These are phyloP conservation scores for Dictyostelium firmibasis DNA, from an alignment of 78 protist genomes.

Conservation along the genomic window DNA sequence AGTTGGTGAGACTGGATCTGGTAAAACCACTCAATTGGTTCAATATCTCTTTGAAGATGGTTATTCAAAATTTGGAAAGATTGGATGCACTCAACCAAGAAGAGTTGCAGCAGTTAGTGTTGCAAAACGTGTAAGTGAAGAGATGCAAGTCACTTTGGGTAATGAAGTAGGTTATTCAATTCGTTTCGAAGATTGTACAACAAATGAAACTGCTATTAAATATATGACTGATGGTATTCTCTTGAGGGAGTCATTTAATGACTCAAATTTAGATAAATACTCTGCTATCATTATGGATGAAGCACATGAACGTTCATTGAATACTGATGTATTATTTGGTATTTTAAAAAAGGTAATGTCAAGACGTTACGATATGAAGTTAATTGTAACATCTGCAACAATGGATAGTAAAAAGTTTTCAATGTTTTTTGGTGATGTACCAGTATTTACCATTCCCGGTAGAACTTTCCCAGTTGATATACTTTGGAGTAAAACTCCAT, in stretches of 20 bases:
- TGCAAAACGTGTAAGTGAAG: constrained; percentile 97
- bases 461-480: constrained; percentile 98
- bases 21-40: constrained; percentile 98
- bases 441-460: constrained; percentile 96
- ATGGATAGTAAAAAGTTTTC: constrained; percentile 98
- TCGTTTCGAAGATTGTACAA: constrained; percentile 95
- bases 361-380: constrained; percentile 94
- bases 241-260: constrained; percentile 93
- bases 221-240: constrained; percentile 99
- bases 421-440: constrained; percentile 94
- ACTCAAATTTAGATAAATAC: constrained; percentile 90
- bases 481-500: constrained; percentile 78
- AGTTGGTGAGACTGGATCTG: constrained; percentile 99
- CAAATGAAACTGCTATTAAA: constrained; percentile 89
- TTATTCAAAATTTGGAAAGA: constrained; percentile 84
- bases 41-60: constrained; percentile 97
- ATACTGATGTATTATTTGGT: constrained; percentile 98
- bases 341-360: constrained; percentile 81
- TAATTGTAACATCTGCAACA: constrained; percentile 99
- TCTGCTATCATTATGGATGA: constrained; percentile 97
- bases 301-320: constrained; percentile 99
- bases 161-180: constrained; percentile 92
- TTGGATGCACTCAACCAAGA: constrained; percentile 99
- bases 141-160: constrained; percentile 88
- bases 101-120: constrained; percentile 99